Evolutionary conservation across 305 asterid species (phyloP), one percentile per base, ranked within the genome.

Genomic region (Nicotiana rustica): DNA sequence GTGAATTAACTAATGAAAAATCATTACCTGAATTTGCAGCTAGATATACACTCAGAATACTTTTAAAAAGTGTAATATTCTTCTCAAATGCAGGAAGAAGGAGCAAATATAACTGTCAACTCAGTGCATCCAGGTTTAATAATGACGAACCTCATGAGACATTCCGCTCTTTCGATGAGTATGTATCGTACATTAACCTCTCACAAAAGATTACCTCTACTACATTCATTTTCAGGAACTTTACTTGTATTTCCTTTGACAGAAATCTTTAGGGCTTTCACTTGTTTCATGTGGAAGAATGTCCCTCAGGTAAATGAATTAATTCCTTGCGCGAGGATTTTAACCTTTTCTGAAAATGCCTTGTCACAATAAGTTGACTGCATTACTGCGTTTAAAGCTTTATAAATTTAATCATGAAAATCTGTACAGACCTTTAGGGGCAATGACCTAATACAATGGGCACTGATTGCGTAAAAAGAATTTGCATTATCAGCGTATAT

Each of bases 81-180:
- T 29, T 41, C n/a, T 80, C 56, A 81, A 49, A 68, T 70, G 73
- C 83, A 86, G 89, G 89, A 81, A 80, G 87, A 86, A 62, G 89
- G 90, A 55, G 68, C 73, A 64, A 79, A 85, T 66, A 83, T 87
- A 14, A 87, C 81, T 21, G 90, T 78, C 33, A 87, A 87, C n/a
- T 87, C 90, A 8, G 80, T 85, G 66, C 90, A 87, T 71, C 90
- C 90, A 13, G 90, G 90, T 38, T n/a, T 79, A 38, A 81, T 83
- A 14, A 49, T 41, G 83, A 85, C 86, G 18, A 56, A 70, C 70
- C 80, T 81, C 68, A 38, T 87, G 86, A 73, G 83, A 65, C 79
- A 87, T 67, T 56, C 56, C 69, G 70, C 29, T 2, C 61, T 84
- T 33, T 81, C 85, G 31, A 44, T 65, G 62, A 77, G 88, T 85